Base-by-base conservation (phyloP, 2,329 filamentous ascomycete species). In the Cladosporium sp. region DNA sequence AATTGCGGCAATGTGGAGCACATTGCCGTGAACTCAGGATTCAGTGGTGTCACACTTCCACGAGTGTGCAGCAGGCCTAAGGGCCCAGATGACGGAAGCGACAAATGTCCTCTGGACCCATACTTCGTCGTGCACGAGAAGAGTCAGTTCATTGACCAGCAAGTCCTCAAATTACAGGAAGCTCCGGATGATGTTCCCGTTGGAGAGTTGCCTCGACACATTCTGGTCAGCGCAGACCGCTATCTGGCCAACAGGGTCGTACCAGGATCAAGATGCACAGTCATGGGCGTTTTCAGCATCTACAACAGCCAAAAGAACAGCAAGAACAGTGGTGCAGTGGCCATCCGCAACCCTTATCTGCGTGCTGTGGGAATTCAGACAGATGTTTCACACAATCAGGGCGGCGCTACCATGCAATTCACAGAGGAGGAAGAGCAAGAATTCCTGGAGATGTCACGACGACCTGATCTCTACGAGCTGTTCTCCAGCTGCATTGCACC, bases 271-370 rank as follows among this genome's bases (percentile, higher is more conserved):
- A 83, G 93, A 71, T 99, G 94, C 73, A 96, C 91, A 2, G 83
- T 99, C 17, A 97, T 94, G 84, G 94, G 94, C 19, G 91, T 99
- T 34, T 99, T 97, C 77, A 97, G 93, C 28, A 97, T 97, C 69
- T 99, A 97, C 74, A 91, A 97, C 73, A 89, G 88, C 66, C 67
- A 71, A 42, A 97, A 97, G 74, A 89, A 87, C 39, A 88, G 84
- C 40, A 95, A 92, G 73, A 89, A 87, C 65, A 83, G 81, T 17
- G 88, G 88, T 1, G 94, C 94, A 1, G 92, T 97, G 3, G 94
- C 94, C 8, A 97, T 99, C 66, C 85, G 94, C 63, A 97, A 95
- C 48, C 94, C 94, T 0, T 99, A 99, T 69, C 80, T 99, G 12
- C 85, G 94, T 62, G 91, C 94, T 0, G 90, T 97, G 2, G 94